phyloP scores from a whole-genome alignment of 176 grass and related monocot species.

The Zea luxurians region DNA sequence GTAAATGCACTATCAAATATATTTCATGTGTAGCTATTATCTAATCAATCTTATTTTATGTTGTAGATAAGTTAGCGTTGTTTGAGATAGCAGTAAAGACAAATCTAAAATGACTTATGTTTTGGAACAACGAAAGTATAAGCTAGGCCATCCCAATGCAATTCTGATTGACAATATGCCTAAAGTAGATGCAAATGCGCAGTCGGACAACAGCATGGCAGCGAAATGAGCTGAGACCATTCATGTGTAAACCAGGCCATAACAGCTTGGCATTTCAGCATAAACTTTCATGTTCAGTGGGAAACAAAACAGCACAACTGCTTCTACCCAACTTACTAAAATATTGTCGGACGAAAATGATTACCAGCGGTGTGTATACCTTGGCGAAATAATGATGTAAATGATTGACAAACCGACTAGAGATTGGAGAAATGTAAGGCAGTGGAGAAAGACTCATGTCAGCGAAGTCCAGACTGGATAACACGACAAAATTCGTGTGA shows the following conservation, averaged over 20 bases:
- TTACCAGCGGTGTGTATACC: neutral
- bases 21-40: neutral
- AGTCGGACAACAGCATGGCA: neutral
- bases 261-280: neutral
- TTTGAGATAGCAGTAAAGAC: neutral
- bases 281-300: neutral
- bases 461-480: neutral
- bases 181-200: neutral
- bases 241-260: slow-evolving; percentile 7
- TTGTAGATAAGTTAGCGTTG: neutral
- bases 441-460: neutral
- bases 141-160: neutral
- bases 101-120: neutral
- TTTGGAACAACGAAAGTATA: neutral
- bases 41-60: neutral
- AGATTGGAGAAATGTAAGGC: neutral
- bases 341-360: neutral
- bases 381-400: slow-evolving; percentile 10
- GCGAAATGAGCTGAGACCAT: neutral
- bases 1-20: neutral
- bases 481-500: neutral
- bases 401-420: slow-evolving; percentile 8
- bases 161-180: slow-evolving; percentile 1
- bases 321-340: neutral
- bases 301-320: neutral